A percentile compares a stretch with the other conserved stretches of the same genome.
These are phyloP conservation scores for Candida wancherniae DNA, from an alignment of 805 yeast species.

Conservation along the genomic window DNA sequence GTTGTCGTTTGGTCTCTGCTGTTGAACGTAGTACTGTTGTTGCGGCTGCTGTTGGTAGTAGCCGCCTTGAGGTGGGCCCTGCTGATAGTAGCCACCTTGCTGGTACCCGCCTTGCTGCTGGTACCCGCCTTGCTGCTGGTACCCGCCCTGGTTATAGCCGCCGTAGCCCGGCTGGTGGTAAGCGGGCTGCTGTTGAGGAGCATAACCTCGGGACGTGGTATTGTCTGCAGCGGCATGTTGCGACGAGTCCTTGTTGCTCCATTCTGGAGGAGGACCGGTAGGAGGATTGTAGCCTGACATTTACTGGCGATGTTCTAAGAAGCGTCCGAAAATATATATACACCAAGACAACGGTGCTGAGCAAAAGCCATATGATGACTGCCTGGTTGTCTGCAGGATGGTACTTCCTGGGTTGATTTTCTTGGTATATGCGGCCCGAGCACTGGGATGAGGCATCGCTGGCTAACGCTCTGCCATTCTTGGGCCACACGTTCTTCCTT, in stretches of 20 bases:
- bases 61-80: slow-evolving; percentile 26
- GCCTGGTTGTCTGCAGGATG: slow-evolving; percentile 4
- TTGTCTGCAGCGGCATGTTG: too few species aligned
- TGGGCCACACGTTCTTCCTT: too few species aligned
- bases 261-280: slow-evolving; percentile 26
- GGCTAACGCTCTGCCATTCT: too few species aligned
- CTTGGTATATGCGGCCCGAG: too few species aligned
- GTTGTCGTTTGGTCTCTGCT: slow-evolving; percentile 25
- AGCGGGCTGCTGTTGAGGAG: slow-evolving; percentile 15
- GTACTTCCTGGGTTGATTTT: slow-evolving; percentile 14
- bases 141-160: slow-evolving; percentile 10
- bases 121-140: too few species aligned
- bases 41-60: slow-evolving; percentile 34
- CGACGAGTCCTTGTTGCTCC: slow-evolving; percentile 16
- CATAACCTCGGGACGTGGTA: slow-evolving; percentile 19
- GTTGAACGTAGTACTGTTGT: slow-evolving; percentile 42
- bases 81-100: slow-evolving; percentile 16
- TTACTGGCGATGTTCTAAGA: too few species aligned
- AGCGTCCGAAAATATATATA: too few species aligned
- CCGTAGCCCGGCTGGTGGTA: slow-evolving; percentile 14
- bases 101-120: slow-evolving; percentile 12
- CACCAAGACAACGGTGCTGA: too few species aligned
- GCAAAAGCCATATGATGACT: too few species aligned
- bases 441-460: too few species aligned
- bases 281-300: slow-evolving; percentile 24